Evolutionary conservation across 768 basidiomycete species (phyloP).

Genomic region (Lentinula boryana): DNA sequence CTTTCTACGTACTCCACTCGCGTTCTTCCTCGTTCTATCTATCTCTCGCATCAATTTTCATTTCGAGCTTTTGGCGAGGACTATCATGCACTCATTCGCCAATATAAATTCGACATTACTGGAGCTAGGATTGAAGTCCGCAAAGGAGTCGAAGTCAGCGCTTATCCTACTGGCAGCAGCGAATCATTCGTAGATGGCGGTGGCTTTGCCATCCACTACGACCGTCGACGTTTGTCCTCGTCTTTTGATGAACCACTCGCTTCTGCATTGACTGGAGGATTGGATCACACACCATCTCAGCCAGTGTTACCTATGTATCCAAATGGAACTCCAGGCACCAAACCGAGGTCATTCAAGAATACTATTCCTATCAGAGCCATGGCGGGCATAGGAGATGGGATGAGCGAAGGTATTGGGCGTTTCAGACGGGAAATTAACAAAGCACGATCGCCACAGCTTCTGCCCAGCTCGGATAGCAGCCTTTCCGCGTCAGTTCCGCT

Average conservation of each 20-base stretch:
- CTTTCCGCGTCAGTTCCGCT: conserved; percentile 35
- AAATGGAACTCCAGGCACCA: conserved; percentile 48
- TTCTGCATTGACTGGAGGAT: conserved; percentile 59
- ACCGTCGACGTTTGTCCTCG: conserved; percentile 38
- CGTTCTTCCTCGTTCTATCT: conserved; percentile 69
- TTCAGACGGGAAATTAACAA: conserved; percentile 51
- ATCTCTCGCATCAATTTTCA: conserved; percentile 80
- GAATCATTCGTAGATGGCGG: conserved; percentile 48
- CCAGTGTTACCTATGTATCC: conserved; percentile 74
- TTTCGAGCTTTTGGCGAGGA: conserved; percentile 74
- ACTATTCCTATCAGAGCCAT: conserved; percentile 56
- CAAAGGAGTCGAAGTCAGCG: conserved; percentile 62
- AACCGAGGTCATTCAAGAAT: conserved; percentile 34
- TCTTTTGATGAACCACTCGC: conserved; percentile 80
- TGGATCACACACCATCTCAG: conserved; percentile 41
- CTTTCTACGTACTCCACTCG: conserved; percentile 64
- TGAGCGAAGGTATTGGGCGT: conserved; percentile 56
- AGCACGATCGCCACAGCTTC: conserved; percentile 39
- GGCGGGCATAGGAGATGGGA: conserved; percentile 45
- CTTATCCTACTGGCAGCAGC: conserved; percentile 31
- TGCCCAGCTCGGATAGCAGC: conserved; percentile 18
- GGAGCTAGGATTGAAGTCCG: conserved; percentile 65
- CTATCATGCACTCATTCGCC: conserved; percentile 72
- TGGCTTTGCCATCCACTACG: conserved; percentile 33
- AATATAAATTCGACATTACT: conserved; percentile 52